Evolutionary conservation across 1,284 basidiomycete species (phyloP).

Genomic region (Heterobasidion irregulare): DNA sequence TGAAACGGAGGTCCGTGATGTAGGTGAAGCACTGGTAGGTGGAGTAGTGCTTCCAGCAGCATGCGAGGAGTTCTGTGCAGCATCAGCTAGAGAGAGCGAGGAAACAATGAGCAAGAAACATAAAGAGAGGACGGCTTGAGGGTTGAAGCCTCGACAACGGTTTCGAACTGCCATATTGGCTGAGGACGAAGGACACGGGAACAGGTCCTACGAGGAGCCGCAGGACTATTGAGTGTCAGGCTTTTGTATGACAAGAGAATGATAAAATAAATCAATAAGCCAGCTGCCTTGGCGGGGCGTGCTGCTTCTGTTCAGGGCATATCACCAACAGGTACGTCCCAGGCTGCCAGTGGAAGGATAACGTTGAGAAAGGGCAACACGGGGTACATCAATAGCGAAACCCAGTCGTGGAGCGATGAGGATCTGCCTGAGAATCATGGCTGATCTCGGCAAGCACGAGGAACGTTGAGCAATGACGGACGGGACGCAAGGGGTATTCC

Average conservation of each 20-base stretch:
- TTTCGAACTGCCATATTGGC: not conserved
- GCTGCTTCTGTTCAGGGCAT: not conserved
- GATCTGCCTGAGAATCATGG: too few relatives aligned
- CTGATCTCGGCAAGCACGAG: too few relatives aligned
- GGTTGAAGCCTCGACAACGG: not conserved
- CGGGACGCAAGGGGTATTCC: too few relatives aligned
- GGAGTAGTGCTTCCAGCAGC: not conserved
- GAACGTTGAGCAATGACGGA: too few relatives aligned
- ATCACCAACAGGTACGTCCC: too few relatives aligned
- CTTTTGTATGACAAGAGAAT: not conserved
- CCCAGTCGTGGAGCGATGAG: too few relatives aligned
- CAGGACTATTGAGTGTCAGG: not conserved
- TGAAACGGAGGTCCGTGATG: not conserved
- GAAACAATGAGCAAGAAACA: not conserved
- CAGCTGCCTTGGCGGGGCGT: not conserved
- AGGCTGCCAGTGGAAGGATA: too few relatives aligned
- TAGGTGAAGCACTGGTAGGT: not conserved
- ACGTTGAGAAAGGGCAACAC: too few relatives aligned
- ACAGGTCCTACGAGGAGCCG: not conserved
- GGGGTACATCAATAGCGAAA: too few relatives aligned
- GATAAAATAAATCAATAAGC: not conserved
- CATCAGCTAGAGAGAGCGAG: not conserved
- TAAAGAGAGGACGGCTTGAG: slow-evolving; percentile 3
- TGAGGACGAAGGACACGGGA: not conserved
- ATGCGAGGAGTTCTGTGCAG: not conserved